Percentiles rank a stretch among this genome's conserved stretches.
phyloP scores from a whole-genome alignment of 306 rosid species.

The Prunus davidiana region DNA sequence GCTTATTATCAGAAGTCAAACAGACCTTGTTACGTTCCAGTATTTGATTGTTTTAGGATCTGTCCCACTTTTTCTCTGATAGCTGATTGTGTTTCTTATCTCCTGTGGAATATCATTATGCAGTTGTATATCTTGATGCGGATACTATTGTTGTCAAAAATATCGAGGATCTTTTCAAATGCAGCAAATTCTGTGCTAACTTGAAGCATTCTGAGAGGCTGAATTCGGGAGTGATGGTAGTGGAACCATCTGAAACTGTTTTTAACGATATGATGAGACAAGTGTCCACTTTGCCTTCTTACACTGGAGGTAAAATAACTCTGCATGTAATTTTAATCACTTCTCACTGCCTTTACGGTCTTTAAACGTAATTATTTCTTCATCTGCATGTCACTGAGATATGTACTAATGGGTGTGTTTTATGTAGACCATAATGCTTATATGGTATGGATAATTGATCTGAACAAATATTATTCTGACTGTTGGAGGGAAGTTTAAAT shows the following conservation, averaged over 20 bases:
- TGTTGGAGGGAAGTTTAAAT: background rate
- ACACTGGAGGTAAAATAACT: slow-evolving; percentile 75
- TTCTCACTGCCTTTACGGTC: background rate
- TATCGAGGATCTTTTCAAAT: slow-evolving; percentile 92
- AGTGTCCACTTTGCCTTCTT: slow-evolving; percentile 67
- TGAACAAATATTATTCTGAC: background rate
- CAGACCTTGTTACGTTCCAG: background rate
- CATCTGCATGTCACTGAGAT: background rate
- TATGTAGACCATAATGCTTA: background rate
- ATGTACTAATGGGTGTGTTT: background rate
- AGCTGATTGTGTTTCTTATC: slow-evolving; percentile 3
- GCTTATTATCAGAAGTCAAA: background rate
- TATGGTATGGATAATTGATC: background rate
- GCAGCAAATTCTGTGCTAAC: slow-evolving; percentile 90
- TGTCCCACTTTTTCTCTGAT: background rate
- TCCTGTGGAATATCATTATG: slow-evolving; percentile 26
- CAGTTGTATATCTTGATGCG: slow-evolving; percentile 98
- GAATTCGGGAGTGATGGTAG: slow-evolving; percentile 98
- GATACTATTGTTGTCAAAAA: slow-evolving; percentile 87
- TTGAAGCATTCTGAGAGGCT: slow-evolving; percentile 99
- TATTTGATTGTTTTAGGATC: background rate
- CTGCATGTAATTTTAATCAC: background rate
- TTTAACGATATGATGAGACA: slow-evolving; percentile 90
- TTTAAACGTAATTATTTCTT: background rate
- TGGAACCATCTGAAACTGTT: slow-evolving; percentile 77